A percentile compares a stretch with the other conserved stretches of the same genome.
These are phyloP conservation scores for Globisporangium recalcitrans DNA, from an alignment of 352 stramenopile genomes.

Conservation along the genomic window DNA sequence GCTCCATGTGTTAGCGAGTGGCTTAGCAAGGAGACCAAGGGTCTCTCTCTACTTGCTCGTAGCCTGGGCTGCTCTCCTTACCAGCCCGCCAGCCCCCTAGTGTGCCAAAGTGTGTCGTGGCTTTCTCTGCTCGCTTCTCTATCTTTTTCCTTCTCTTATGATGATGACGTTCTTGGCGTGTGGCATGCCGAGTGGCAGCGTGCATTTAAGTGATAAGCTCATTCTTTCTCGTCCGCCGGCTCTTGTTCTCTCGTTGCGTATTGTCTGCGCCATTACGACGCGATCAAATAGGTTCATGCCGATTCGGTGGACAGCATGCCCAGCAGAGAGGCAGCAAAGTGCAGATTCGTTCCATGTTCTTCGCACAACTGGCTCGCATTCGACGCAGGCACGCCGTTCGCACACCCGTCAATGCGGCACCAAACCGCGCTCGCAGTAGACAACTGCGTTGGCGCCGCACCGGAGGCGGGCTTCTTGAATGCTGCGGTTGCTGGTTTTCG, in stretches of 20 bases:
- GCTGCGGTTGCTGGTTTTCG: background rate
- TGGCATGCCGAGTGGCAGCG: constrained; percentile 6
- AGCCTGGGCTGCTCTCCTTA: background rate
- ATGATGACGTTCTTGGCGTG: background rate
- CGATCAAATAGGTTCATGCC: constrained; percentile 6
- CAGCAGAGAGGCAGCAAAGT: constrained; percentile 16
- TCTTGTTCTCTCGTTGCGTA: background rate
- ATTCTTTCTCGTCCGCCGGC: background rate
- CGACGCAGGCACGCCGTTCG: background rate
- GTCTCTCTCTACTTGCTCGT: background rate
- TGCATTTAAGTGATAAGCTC: background rate
- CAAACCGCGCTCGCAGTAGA: too few species aligned
- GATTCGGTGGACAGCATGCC: constrained; percentile 10
- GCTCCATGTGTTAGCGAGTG: constrained; percentile 10
- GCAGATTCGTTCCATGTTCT: constrained; percentile 14
- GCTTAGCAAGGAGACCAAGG: background rate
- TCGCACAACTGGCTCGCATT: constrained; percentile 10
- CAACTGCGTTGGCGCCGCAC: background rate
- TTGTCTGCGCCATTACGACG: background rate
- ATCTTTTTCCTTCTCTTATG: constrained; percentile 1
- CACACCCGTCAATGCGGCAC: constrained; percentile 9
- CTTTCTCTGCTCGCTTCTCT: background rate
- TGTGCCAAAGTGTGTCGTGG: background rate
- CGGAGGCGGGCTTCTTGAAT: background rate
- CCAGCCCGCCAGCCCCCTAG: background rate